Conservation (phyloP, 768 basidiomycete genomes). For the Cantharellus anzutake region DNA sequence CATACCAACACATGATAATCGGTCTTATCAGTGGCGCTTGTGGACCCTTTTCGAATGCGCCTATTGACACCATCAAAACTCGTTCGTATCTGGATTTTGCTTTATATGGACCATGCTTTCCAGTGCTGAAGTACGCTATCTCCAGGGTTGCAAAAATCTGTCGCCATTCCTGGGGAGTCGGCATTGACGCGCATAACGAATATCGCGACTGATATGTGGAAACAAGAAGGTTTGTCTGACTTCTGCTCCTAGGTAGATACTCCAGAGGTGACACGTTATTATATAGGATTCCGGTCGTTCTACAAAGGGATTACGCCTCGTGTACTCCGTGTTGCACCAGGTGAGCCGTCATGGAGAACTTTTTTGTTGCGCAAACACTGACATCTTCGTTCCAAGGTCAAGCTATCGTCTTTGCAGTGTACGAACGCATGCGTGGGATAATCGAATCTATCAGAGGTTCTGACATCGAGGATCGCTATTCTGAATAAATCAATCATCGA, state of each 20-base stretch:
- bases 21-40: slow-evolving; percentile 93
- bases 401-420: slow-evolving; percentile 94
- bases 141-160: slow-evolving; percentile 69
- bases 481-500: not conserved
- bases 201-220: slow-evolving; percentile 89
- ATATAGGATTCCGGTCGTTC: slow-evolving; percentile 48
- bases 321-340: slow-evolving; percentile 89
- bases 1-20: slow-evolving; percentile 89
- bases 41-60: slow-evolving; percentile 97
- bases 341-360: slow-evolving; percentile 17
- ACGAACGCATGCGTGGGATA: slow-evolving; percentile 61
- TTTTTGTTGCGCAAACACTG: not conserved
- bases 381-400: slow-evolving; percentile 19
- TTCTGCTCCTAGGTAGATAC: not conserved
- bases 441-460: slow-evolving; percentile 52
- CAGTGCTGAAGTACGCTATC: not conserved
- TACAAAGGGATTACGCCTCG: slow-evolving; percentile 98
- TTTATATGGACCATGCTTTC: not conserved
- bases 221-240: slow-evolving; percentile 34
- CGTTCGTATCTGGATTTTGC: slow-evolving; percentile 29
- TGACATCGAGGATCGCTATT: not conserved
- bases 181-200: slow-evolving; percentile 60
- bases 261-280: not conserved
- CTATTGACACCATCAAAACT: slow-evolving; percentile 89
- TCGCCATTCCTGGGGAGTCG: slow-evolving; percentile 49